Base-by-base conservation (phyloP, 192 early-diverging fungal species). In the Phlyctochytrium arcticum region DNA sequence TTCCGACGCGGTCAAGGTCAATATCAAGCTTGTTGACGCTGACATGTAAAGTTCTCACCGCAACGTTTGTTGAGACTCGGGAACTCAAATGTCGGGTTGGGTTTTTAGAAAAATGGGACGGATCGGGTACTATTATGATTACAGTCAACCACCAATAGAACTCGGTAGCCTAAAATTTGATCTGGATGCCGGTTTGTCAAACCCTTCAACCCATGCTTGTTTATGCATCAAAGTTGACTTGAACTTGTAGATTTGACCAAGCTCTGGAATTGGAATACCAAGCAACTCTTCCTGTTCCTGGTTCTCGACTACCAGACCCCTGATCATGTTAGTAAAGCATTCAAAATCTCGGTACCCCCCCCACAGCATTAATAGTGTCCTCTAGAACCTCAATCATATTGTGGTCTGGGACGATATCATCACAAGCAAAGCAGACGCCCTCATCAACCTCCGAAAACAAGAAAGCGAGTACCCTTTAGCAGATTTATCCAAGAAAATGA, bases 221-320 rank as follows among this genome's bases (percentile, higher is more conserved):
- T n/a, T n/a, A n/a, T n/a, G n/a, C n/a, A n/a, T n/a, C n/a, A n/a
- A n/a, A n/a, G n/a, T n/a, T 23, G 55, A 6, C 42, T 17, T 37
- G 6, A 10, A 21, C 1, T 12, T 24, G 30, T 70, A 90, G 92
- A 95, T 73, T 82, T 93, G 5, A 77, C 84, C 21, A 77, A 80
- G 9, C 71, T 90, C 26, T 95, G 92, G 71, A 85, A 92, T 63
- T 95, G 91, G 91, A 95, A 95, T 62, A 91, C 90, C 32, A 95
- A 95, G 68, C 88, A 91, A 71, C 67, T 95, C 27, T 93, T 93
- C 80, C 82, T 92, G 36, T 83, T 80, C 39, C 74, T 88, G 21
- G 83, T 91, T 6, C 88, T 82, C 8, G 90, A 95, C 62, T 95
- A 89, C 69, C 72, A 73, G 35, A 88, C 88, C 6, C 73, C 78